phyloP scores from a whole-genome alignment of 176 grass and related monocot genomes.

The Eleusine indica region DNA sequence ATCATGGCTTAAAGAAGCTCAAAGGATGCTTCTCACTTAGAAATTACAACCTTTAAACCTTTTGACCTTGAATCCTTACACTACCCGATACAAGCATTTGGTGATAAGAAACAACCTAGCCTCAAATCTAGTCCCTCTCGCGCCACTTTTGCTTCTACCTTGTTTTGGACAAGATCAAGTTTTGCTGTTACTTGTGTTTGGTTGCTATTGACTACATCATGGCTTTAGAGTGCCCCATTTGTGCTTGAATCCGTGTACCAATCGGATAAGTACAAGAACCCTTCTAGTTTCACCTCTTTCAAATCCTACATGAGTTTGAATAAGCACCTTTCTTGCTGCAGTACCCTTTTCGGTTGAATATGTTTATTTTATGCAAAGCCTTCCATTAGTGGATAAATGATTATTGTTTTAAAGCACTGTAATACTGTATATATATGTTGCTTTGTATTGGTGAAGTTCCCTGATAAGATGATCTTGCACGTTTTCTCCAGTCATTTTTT shows the following conservation, averaged over 20 bases:
- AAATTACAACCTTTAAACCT: not conserved
- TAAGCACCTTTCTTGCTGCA: not conserved
- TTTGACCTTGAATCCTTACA: not conserved
- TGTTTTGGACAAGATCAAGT: not conserved
- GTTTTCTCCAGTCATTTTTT: not conserved
- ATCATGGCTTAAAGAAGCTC: not conserved
- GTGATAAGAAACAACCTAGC: slow-evolving; percentile 1
- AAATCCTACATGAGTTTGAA: not conserved
- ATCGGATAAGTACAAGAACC: not conserved
- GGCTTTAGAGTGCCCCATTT: not conserved
- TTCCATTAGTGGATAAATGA: not conserved
- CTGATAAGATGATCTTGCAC: not conserved
- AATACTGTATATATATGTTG: no score
- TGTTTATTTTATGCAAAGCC: slow-evolving; percentile 22
- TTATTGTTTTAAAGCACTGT: not conserved
- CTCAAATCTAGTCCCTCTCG: not conserved
- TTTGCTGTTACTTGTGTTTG: not conserved
- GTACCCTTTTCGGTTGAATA: not conserved
- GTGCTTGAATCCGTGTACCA: not conserved
- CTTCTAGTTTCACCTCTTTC: not conserved
- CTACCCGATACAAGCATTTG: not conserved
- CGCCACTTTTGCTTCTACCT: not conserved
- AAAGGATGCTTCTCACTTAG: not conserved
- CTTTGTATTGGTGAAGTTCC: not conserved
- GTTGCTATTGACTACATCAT: not conserved